Evolutionary conservation across 2,329 filamentous ascomycete genomes (phyloP).

Genomic region (Calonectria fujianensis): DNA sequence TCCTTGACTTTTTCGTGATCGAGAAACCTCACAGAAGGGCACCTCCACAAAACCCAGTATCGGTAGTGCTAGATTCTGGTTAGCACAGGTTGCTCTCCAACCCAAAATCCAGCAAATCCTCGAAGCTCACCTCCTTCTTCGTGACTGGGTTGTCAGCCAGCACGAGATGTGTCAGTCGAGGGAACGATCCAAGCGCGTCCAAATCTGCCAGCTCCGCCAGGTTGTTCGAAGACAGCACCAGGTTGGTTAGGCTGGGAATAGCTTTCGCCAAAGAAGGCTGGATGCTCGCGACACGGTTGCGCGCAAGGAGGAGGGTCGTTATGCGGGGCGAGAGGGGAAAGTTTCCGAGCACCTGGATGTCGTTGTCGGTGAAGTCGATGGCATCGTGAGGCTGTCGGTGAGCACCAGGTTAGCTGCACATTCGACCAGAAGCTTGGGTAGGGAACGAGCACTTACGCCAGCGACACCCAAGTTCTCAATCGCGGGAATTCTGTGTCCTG

Average conservation of each 20-base stretch:
- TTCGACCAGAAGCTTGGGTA: not conserved
- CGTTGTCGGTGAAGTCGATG: conserved; percentile 99
- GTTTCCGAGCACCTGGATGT: conserved; percentile 91
- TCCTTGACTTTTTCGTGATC: conserved; percentile 96
- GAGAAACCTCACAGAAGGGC: conserved; percentile 89
- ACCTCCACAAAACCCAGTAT: conserved; percentile 92
- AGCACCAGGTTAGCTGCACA: conserved; percentile 33
- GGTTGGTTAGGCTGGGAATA: conserved; percentile 86
- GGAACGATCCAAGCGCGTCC: conserved; percentile 83
- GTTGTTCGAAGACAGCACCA: conserved; percentile 90
- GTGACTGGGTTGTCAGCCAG: conserved; percentile 92
- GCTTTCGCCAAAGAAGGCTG: conserved; percentile 83
- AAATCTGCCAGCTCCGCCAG: conserved; percentile 90
- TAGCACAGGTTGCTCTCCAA: conserved; percentile 29
- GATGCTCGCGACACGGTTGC: conserved; percentile 90
- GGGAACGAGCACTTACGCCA: conserved; percentile 76
- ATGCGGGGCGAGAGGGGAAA: conserved; percentile 94
- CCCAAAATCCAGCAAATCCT: not conserved
- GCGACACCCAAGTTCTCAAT: conserved; percentile 99
- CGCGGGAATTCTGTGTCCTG: conserved; percentile 97
- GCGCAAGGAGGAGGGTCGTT: conserved; percentile 89
- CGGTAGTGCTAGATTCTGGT: conserved; percentile 83
- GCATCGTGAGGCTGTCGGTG: conserved; percentile 87
- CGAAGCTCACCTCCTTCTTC: conserved; percentile 87
- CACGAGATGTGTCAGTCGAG: conserved; percentile 85